Base-by-base conservation (phyloP, 140 eudicot genomes). In the Bidens hawaiensis region DNA sequence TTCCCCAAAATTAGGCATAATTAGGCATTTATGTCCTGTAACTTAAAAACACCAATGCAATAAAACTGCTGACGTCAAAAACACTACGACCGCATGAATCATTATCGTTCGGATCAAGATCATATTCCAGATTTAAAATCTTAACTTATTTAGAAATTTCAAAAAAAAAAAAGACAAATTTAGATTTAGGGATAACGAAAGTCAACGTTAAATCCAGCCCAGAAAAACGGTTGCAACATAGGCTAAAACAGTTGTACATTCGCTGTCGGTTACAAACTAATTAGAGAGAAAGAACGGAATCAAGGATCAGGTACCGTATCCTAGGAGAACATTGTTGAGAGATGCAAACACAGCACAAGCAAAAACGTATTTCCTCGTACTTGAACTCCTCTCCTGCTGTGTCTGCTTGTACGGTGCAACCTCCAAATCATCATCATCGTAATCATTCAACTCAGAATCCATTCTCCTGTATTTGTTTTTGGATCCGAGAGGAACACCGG, bases 271-370 rank as follows among this genome's bases (percentile, higher is more conserved):
- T 36, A 38, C 45, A 56, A 11, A 46, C 24, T 24, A 53, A 13
- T 30, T n/a, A n/a, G 27, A 40, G 33, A 52, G 53, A 1, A 41
- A 22, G 3, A 10, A n/a, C n/a, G n/a, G n/a, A n/a, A 78, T 36
- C 12, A n/a, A 36, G 43, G 43, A 36, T 36, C 12, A 36, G 9
- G 9, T 38, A 85, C 95, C 97, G 74, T 85, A 89, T 49, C 97
- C 97, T 55, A 89, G 95, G 41, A 89, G 95, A 27, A 85, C 95
- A 60, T 73, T 78, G 64, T 85, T 89, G 75, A 89, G 88, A 58
- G 97, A 89, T 16, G 91, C 91, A 69, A 89, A 89, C 70, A 89
- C 72, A 28, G 91, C 89, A 79, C 97, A 82, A 64, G 95, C 97
- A 60, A 89, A 45, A 14, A 85, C 97, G 74, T 78, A 89, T 64